Percentiles rank a stretch among this genome's conserved stretches.
Evolutionary conservation across 2,329 filamentous ascomycete species (phyloP).

Genomic region (Teratosphaeria epicoccoides): DNA sequence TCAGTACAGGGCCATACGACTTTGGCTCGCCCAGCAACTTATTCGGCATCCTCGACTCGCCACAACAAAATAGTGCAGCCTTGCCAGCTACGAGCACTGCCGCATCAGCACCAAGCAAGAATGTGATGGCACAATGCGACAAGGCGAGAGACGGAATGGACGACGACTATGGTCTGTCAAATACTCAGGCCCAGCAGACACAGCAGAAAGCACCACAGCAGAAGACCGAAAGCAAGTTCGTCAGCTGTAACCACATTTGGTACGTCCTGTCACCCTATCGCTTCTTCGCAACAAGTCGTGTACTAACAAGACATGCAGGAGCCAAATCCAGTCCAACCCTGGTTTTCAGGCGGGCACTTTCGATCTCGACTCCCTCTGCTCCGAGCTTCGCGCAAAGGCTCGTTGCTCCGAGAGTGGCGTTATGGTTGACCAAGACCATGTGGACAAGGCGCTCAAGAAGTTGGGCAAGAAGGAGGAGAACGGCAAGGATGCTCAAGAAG

Average conservation of each 20-base stretch:
- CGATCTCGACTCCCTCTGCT: conserved; percentile 85
- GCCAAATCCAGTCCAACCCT: conserved; percentile 75
- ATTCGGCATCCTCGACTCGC: conserved; percentile 39
- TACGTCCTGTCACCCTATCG: conserved; percentile 31
- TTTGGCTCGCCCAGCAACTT: conserved; percentile 70
- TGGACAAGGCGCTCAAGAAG: conserved; percentile 51
- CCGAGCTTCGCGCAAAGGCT: conserved; percentile 87
- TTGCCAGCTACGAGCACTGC: conserved; percentile 5
- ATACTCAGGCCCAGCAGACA: not conserved
- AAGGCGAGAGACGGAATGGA: conserved; percentile 58
- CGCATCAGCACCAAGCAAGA: conserved; percentile 28
- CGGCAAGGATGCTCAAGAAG: conserved; percentile 14
- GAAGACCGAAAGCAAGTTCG: conserved; percentile 42
- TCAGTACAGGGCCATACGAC: conserved; percentile 39
- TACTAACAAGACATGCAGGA: conserved; percentile 52
- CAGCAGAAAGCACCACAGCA: conserved; percentile 5
- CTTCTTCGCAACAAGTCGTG: not conserved
- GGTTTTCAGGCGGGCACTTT: conserved; percentile 85
- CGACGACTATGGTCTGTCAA: conserved; percentile 43
- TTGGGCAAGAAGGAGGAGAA: conserved; percentile 25
- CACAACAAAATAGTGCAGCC: conserved; percentile 21
- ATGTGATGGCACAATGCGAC: conserved; percentile 69
- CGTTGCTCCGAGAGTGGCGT: conserved; percentile 87
- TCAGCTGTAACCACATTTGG: conserved; percentile 91
- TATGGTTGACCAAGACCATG: conserved; percentile 79